phyloP scores from a whole-genome alignment of 2,329 filamentous ascomycete genomes.

The Diplodia intermedia region DNA sequence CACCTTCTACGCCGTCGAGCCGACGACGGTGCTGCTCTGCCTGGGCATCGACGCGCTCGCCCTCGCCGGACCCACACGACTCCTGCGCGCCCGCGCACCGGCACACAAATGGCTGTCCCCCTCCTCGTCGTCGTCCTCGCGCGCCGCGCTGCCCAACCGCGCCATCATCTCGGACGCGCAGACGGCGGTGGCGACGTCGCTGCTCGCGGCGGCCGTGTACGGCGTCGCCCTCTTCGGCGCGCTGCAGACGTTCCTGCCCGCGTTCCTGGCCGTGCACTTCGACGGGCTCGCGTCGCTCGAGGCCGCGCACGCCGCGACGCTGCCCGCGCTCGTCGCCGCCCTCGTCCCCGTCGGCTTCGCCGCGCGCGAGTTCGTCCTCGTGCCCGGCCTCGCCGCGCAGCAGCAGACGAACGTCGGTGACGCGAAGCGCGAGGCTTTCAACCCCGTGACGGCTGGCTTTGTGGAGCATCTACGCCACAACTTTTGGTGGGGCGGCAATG shows the following conservation, averaged over 20 bases:
- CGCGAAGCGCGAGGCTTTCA: slow-evolving; percentile 62
- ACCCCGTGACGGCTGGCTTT: slow-evolving; percentile 70
- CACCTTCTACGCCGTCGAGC: slow-evolving; percentile 76
- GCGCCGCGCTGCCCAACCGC: slow-evolving; percentile 48
- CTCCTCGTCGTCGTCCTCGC: slow-evolving; percentile 32
- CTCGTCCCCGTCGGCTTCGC: slow-evolving; percentile 75
- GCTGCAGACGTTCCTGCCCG: slow-evolving; percentile 73
- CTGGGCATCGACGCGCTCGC: slow-evolving; percentile 73
- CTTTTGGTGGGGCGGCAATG: too few species aligned
- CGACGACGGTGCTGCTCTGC: slow-evolving; percentile 65
- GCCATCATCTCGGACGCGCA: slow-evolving; percentile 49
- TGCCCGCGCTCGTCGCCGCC: slow-evolving; percentile 54
- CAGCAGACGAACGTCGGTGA: slow-evolving; percentile 48
- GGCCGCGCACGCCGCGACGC: slow-evolving; percentile 69
- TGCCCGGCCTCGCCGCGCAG: slow-evolving; percentile 66
- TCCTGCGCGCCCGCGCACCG: slow-evolving; percentile 72
- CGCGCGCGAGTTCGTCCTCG: slow-evolving; percentile 78
- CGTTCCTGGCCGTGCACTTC: slow-evolving; percentile 77
- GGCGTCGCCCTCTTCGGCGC: slow-evolving; percentile 73
- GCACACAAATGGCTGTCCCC: slow-evolving; percentile 58
- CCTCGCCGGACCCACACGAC: slow-evolving; percentile 74
- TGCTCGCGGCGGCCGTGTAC: slow-evolving; percentile 77
- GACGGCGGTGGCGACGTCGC: slow-evolving; percentile 63
- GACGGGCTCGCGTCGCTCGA: slow-evolving; percentile 72
- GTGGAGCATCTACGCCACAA: slow-evolving; percentile 75